Conservation (phyloP, 495 filamentous ascomycete genomes). For the Tetracladium marchalianum region DNA sequence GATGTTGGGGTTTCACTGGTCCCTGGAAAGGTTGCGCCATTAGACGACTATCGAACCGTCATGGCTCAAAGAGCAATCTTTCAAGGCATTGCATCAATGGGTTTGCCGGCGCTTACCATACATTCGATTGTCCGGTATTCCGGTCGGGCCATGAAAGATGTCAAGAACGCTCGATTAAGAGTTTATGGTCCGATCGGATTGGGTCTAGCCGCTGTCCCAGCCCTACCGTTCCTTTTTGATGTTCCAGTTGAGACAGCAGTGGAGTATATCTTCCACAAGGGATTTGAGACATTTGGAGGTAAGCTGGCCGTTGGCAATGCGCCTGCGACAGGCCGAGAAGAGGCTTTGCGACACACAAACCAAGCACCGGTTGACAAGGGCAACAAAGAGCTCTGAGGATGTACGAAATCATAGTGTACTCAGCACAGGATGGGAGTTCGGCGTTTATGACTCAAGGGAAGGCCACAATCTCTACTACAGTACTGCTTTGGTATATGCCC, state of each 20-base stretch:
- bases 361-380: slow-evolving; percentile 31
- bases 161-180: slow-evolving; percentile 61
- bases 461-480: no score
- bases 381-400: no score
- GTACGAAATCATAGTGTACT: no score
- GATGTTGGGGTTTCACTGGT: slow-evolving; percentile 9
- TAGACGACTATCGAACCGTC: slow-evolving; percentile 85
- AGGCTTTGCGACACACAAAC: slow-evolving; percentile 33
- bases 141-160: slow-evolving; percentile 67
- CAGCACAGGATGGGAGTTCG: no score
- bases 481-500: no score
- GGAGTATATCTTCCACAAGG: slow-evolving; percentile 81
- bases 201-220: slow-evolving; percentile 78
- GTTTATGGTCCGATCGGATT: slow-evolving; percentile 89
- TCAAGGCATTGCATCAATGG: slow-evolving; percentile 87
- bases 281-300: slow-evolving; percentile 59
- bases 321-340: slow-evolving; percentile 44
- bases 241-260: slow-evolving; percentile 85
- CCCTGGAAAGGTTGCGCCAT: slow-evolving; percentile 53
- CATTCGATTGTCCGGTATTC: slow-evolving; percentile 85
- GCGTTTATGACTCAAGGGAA: no score
- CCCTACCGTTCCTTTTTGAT: slow-evolving; percentile 84
- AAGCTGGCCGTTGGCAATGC: slow-evolving; percentile 39
- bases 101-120: slow-evolving; percentile 88
- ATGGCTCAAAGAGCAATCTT: slow-evolving; percentile 88